Evolutionary conservation across 192 early-diverging fungal genomes (phyloP), one percentile per base, ranked within the genome.

Genomic region (Glomus cerebriforme): DNA sequence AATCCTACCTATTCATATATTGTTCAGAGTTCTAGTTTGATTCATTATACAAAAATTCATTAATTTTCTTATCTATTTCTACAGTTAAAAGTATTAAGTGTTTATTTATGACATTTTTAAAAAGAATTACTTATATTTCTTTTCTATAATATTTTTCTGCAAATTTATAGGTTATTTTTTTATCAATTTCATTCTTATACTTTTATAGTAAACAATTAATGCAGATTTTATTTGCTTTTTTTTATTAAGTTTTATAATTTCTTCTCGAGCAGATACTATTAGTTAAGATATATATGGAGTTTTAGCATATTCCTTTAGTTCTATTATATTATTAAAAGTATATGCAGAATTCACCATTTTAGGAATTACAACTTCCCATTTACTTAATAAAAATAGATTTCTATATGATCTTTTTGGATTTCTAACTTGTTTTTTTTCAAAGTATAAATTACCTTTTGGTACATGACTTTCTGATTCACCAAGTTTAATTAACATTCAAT

Each of bases 221-320:
- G 65, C 29, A 31, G 35, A 67, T 67, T 67, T 67, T 67, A 67
- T 67, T 22, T 67, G 65, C 26, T 67, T 29, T 27, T 67, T 67
- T 7, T 67, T n/a, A 15, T 39, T 19, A 67, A 67, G 65, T 19
- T 67, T 32, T 67, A 27, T 67, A 67, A 67, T 67, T 67, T 8
- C 5, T 7, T 31, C 29, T 39, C 7, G 9, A 22, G 65, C 35
- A 15, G 65, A 19, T 31, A 27, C 29, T 67, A 67, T 67, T 19
- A 67, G 10, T 67, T 67, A 27, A 29, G 29, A 29, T 27, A 67
- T 67, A 67, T 39, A 39, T 39, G 37, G 37, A 39, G 7, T 7
- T 39, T 5, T 7, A 39, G 37, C 37, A 39, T 39, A 39, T 5
- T 39, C 37, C 7, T 2, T 7, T 39, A 2, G 7, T 5, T 39